Base-by-base conservation (phyloP, 345 rosid genomes). In the Arabis alpina region DNA sequence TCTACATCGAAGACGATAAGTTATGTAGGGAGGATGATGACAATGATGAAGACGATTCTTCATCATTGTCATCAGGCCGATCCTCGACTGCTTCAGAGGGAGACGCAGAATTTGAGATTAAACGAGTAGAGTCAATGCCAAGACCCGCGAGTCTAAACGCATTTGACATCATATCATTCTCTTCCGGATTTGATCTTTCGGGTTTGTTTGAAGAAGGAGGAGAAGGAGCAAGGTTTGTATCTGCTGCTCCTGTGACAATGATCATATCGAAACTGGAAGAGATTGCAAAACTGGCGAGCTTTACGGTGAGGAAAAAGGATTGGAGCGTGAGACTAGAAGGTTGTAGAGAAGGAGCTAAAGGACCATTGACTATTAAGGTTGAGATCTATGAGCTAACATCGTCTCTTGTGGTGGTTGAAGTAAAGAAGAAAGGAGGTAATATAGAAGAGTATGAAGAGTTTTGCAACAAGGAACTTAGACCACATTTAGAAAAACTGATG, bases 351-450 rank as follows among this genome's bases (percentile, higher is more conserved):
- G 89, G 93, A 0, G 86, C 78, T 19, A 87, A 82, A 55, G 92
- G 92, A 62, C 87, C 88, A 1, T 72, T 87, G 66, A 77, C 89
- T 11, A 82, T 87, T 61, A 81, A 80, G 3, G 83, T 85, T 4
- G 92, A 87, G 81, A 82, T 87, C 11, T 87, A 85, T 50, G 92
- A 87, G 64, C 54, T 87, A 54, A 88, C 89, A 9, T 73, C 86
- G 5, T 69, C 75, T 10, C 79, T 92, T 80, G 90, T 85, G 48
- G 85, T 92, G 51, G 86, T 92, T 64, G 98, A 92, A 70, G 95
- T 92, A 27, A 90, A 83, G 95, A 92, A 88, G 86, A 90, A 92
- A 82, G 89, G 95, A 67, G 98, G 98, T n/a, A 87, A 88, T 34
- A 81, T 52, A 76, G 86, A 81, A 64, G 98, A 92, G 78, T 92